Conservation (phyloP, 495 filamentous ascomycete species). For the Amphirosellinia nigrospora region DNA sequence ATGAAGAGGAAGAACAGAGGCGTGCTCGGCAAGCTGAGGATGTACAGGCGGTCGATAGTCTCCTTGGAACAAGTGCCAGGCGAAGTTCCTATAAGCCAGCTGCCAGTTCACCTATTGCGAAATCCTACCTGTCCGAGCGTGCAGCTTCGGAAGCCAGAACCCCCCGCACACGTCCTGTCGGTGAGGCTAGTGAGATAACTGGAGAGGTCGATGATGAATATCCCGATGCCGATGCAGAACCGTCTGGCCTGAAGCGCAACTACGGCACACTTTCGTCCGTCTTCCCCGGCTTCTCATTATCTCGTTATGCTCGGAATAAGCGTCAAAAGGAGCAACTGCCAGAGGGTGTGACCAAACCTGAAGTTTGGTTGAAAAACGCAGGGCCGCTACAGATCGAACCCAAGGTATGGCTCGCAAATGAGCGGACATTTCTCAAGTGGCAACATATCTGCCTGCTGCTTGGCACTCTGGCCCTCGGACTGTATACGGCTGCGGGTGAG, state of each 20-base stretch:
- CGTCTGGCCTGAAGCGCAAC: constrained; percentile 32
- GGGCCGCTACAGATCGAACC: constrained; percentile 90
- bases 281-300: constrained; percentile 76
- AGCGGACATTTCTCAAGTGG: constrained; percentile 98
- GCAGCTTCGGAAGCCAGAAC: constrained; percentile 45
- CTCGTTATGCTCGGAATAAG: constrained; percentile 68
- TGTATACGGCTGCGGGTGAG: constrained; percentile 85
- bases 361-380: constrained; percentile 87
- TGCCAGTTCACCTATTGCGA: constrained; percentile 67
- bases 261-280: constrained; percentile 62
- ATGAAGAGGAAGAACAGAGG: constrained; percentile 86
- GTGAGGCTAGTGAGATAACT: constrained; percentile 26
- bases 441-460: constrained; percentile 89
- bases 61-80: constrained; percentile 60
- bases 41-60: constrained; percentile 86
- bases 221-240: constrained; percentile 37
- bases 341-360: constrained; percentile 83
- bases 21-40: constrained; percentile 81
- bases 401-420: constrained; percentile 98
- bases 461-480: constrained; percentile 76
- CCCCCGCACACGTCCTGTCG: constrained; percentile 27
- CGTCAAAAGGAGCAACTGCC: constrained; percentile 60
- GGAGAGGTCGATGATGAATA: constrained; percentile 38
- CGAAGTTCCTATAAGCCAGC: constrained; percentile 56
- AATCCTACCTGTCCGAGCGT: constrained; percentile 58